Base-by-base conservation (phyloP, 2,329 filamentous ascomycete genomes). In the Microsporum audouinii region DNA sequence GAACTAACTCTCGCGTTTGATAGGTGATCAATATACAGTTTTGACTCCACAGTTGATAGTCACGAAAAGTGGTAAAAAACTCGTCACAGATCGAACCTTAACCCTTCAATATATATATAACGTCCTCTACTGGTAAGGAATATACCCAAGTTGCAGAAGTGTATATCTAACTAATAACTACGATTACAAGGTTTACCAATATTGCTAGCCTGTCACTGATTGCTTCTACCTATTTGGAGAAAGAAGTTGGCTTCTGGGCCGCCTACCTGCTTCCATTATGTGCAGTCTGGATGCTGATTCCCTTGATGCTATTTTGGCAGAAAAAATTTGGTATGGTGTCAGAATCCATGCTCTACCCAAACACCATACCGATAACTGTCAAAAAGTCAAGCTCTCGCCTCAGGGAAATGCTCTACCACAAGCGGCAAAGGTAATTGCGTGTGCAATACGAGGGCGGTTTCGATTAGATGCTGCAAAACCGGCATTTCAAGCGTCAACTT, bases 191-290 rank as follows among this genome's bases (percentile, higher is more conserved):
- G 59, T 65, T 61, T 62, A 59, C 23, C 67, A 88, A 88, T 70
- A 68, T 88, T 6, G 86, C 84, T 7, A 80, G 82, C 2, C 75
- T 88, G 3, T 85, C 80, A 0, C 75, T 80, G 49, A 79, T 87
- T 64, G 80, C 79, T 5, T 86, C 82, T 0, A 81, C 80, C 1
- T 82, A 81, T 66, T 77, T 87, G 71, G 86, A 88, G 69, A 77
- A 80, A 61, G 78, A 83, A 63, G 72, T 81, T 61, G 82, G 80
- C 1, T 88, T 87, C 68, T 78, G 84, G 78, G 76, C 77, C 1
- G 84, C 85, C 1, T 88, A 80, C 65, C 71, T 82, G 1, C 68
- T 85, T 10, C 62, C 64, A 10, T 59, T 61, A n/a, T 66, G 62
- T 56, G 60, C 61, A 10, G 47, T 66, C 47, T 61, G 57, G 51